phyloP scores from a whole-genome alignment of 2,329 filamentous ascomycete species.

The Curvularia lunata region DNA sequence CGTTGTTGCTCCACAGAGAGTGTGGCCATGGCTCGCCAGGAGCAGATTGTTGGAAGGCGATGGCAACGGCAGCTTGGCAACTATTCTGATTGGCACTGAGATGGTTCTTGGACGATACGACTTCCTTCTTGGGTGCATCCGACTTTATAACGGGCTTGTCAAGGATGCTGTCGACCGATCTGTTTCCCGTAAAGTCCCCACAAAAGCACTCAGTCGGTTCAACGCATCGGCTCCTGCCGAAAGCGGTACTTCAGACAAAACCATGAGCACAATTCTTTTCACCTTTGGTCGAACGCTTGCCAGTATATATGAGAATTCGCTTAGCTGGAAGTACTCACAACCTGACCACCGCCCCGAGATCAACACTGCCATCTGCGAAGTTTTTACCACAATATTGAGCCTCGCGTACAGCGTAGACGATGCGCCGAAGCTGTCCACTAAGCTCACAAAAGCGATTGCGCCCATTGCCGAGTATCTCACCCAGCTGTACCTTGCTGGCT shows the following conservation, averaged over 20 bases:
- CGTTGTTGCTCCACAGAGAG: constrained; percentile 74
- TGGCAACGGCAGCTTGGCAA: constrained; percentile 75
- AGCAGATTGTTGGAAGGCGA: constrained; percentile 80
- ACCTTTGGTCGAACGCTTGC: constrained; percentile 77
- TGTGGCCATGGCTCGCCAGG: constrained; percentile 88
- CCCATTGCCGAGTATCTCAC: constrained; percentile 77
- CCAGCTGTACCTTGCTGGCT: constrained; percentile 75
- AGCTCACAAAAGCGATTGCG: constrained; percentile 69
- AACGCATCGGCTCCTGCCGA: constrained; percentile 58
- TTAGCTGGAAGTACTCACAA: constrained; percentile 81
- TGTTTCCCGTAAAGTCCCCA: constrained; percentile 67
- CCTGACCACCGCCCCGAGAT: constrained; percentile 72
- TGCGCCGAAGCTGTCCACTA: constrained; percentile 53
- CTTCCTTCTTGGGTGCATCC: constrained; percentile 75
- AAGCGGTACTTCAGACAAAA: constrained; percentile 78
- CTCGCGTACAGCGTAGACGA: constrained; percentile 79
- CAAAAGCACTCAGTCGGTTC: constrained; percentile 59
- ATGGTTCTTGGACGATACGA: constrained; percentile 76
- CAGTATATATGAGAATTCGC: constrained; percentile 84
- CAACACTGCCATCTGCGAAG: constrained; percentile 69
- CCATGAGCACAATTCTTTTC: constrained; percentile 72
- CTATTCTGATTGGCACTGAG: constrained; percentile 82
- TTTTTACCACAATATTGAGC: constrained; percentile 73
- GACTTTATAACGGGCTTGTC: constrained; percentile 75
- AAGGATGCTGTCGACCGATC: constrained; percentile 75